Evolutionary conservation across 164 flowering plant species (phyloP), one percentile per base, ranked within the genome.

Genomic region (Liriodendron chinense): DNA sequence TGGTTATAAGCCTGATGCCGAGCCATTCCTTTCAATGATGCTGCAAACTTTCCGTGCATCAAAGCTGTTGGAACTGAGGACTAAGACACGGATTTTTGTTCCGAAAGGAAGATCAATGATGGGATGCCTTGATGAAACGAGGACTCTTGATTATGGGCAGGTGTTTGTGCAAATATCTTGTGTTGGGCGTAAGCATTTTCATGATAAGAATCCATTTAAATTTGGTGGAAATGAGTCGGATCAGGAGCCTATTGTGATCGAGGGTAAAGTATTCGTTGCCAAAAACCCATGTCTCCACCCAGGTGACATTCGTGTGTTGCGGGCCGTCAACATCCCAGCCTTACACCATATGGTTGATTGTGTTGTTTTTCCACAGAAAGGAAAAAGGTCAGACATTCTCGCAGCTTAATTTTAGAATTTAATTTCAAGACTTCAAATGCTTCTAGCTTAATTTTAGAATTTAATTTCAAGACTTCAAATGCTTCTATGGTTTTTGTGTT

Each of bases 261-360:
- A 71, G 75, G 94, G 97, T 34, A 80, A 72, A 49, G 92, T 96
- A 2, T 80, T 89, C 47, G 98, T 96, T 75, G 96, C 99, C 7
- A 96, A 91, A 86, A 94, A 94, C 72, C 99, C 99, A 0, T 96
- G 99, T 69, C 80, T 96, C 59, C 98, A 96, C 77, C 99, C 99
- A 14, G 99, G 98, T 16, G 98, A 96, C 84, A 86, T 96, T 18
- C 95, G 97, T 73, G 86, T 92, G 65, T 73, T 96, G 71, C 62
- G 1, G 77, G 98, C 98, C 64, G 86, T 92, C 10, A 69, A 92
- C 83, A 90, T 89, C 70, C 93, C 92, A 1, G 84, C 82, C 16
- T 80, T 96, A 84, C 85, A 85, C 64, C 98, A 92, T 76, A 89
- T 96, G 97, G 89, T 90, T 72, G 97, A 96, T 71, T 96, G 99